Percentiles rank a stretch among this genome's conserved stretches.
Evolutionary conservation across 768 basidiomycete genomes (phyloP).

Genomic region (Phylloporus rhodoxanthus): DNA sequence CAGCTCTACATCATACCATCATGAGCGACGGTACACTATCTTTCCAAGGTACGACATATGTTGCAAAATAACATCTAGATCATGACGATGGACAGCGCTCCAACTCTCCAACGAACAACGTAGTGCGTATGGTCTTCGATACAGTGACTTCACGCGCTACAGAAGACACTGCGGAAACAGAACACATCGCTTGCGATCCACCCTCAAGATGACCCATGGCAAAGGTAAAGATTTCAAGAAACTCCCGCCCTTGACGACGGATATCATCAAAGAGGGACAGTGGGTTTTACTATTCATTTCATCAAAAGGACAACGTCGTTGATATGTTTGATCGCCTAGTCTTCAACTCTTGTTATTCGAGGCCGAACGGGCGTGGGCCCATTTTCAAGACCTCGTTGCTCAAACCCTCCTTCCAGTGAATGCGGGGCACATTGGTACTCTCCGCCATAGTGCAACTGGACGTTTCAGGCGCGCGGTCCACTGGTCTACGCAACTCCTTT

Average conservation of each 20-base stretch:
- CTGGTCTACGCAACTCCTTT: constrained; percentile 74
- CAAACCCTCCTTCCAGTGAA: constrained; percentile 49
- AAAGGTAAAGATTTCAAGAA: constrained; percentile 91
- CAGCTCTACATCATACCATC: constrained; percentile 9
- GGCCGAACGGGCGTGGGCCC: constrained; percentile 87
- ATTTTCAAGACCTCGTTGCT: constrained; percentile 71
- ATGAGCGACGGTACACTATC: constrained; percentile 28
- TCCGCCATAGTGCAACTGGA: constrained; percentile 70
- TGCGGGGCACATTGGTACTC: constrained; percentile 44
- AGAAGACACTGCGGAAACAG: constrained; percentile 92
- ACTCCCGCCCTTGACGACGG: constrained; percentile 56
- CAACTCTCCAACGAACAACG: constrained; percentile 85
- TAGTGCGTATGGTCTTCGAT: constrained; percentile 84
- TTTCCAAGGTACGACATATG: constrained; percentile 36
- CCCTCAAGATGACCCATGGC: constrained; percentile 80
- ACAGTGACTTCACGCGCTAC: constrained; percentile 84
- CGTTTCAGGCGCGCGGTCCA: constrained; percentile 75
- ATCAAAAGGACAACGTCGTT: constrained; percentile 5
- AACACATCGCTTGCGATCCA: constrained; percentile 80
- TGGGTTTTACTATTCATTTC: constrained; percentile 35
- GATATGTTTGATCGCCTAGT: constrained; percentile 33
- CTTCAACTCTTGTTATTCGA: constrained; percentile 84
- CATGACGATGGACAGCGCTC: constrained; percentile 49
- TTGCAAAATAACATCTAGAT: not conserved
- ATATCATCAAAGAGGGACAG: constrained; percentile 82